A percentile compares a stretch with the other conserved stretches of the same genome.
Conservation (phyloP, 2,329 filamentous ascomycete species). For the Paracoccidioides lutzii region DNA sequence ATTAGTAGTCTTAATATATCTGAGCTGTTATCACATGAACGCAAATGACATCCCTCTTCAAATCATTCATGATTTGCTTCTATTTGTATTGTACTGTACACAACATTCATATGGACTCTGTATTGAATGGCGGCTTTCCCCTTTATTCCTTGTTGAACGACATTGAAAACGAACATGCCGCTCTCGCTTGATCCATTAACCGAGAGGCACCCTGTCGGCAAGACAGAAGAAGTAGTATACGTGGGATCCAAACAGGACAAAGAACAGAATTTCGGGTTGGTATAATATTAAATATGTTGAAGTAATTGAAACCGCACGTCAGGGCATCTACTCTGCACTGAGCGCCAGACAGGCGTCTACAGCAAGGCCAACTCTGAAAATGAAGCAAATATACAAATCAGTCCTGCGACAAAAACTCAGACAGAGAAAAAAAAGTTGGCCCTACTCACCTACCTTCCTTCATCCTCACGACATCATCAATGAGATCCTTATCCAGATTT, state of each 20-base stretch:
- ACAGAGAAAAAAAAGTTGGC: neutral
- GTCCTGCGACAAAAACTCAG: neutral
- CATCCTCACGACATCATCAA: slow-evolving; percentile 90
- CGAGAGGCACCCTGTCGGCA: too few relatives aligned
- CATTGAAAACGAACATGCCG: neutral
- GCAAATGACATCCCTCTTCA: neutral
- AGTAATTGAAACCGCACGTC: neutral
- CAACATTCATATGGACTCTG: neutral
- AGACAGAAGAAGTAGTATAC: neutral
- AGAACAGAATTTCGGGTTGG: neutral
- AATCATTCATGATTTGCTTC: neutral
- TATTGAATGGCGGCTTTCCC: neutral
- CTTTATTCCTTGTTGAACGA: neutral
- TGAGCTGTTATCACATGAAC: neutral
- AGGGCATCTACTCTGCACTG: slow-evolving; percentile 28
- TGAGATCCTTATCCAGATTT: slow-evolving; percentile 82
- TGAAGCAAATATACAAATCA: neutral
- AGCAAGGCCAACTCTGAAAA: slow-evolving; percentile 60
- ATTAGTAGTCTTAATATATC: neutral
- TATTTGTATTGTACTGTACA: neutral
- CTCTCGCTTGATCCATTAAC: neutral
- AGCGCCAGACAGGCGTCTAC: slow-evolving; percentile 75
- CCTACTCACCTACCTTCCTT: slow-evolving; percentile 76
- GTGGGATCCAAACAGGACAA: neutral
- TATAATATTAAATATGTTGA: neutral